A percentile compares a stretch with the other conserved stretches of the same genome.
These are phyloP conservation scores for Annulohypoxylon nitens DNA, from an alignment of 495 filamentous ascomycete species.

Conservation along the genomic window DNA sequence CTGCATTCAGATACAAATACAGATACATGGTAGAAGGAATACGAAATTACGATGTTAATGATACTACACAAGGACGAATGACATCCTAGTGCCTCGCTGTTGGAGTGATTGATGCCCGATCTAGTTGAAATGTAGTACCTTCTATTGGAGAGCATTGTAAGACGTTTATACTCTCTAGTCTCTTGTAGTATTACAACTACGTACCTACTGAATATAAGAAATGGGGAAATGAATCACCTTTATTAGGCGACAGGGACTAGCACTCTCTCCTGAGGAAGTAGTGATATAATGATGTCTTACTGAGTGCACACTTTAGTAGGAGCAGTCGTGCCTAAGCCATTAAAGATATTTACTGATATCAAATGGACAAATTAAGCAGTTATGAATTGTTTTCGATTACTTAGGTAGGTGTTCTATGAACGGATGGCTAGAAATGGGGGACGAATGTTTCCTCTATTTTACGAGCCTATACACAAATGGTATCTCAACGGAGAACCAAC, in stretches of 20 bases:
- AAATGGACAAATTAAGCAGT: background rate
- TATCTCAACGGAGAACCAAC: constrained; percentile 40
- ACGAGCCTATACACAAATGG: constrained; percentile 51
- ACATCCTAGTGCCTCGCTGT: background rate
- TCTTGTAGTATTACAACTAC: no score
- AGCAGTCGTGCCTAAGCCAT: background rate
- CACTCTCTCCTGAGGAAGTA: no score
- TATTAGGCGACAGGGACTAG: no score
- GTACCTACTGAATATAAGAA: no score
- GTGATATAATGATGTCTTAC: no score
- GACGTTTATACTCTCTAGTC: no score
- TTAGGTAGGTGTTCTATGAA: constrained; percentile 37
- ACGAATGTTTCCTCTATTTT: constrained; percentile 54
- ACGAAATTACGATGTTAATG: background rate
- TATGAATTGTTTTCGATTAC: constrained; percentile 36
- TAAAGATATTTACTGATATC: background rate
- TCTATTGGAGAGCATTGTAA: background rate
- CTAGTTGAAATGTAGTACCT: background rate
- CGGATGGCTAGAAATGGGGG: constrained; percentile 33
- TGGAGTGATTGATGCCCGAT: background rate
- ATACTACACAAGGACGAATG: background rate
- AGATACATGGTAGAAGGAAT: constrained; percentile 29
- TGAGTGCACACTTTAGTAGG: no score
- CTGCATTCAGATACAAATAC: constrained; percentile 42
- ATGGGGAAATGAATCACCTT: no score